Percentiles rank a stretch among this genome's conserved stretches.
These are phyloP conservation scores for Picea glauca DNA, from an alignment of 75 land plant genomes.

Conservation along the genomic window DNA sequence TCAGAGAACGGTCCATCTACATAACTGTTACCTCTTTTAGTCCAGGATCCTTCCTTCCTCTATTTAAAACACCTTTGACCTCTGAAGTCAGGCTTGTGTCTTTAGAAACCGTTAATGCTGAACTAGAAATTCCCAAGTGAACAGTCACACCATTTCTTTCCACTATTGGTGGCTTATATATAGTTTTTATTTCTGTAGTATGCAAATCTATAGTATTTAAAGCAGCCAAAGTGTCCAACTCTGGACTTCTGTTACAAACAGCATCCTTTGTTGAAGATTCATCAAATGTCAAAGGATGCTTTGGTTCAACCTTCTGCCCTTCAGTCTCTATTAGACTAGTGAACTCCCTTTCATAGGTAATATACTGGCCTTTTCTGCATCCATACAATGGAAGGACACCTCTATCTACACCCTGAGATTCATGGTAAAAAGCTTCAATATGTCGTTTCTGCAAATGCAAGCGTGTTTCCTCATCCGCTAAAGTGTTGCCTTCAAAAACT, in stretches of 20 bases:
- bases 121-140: background rate
- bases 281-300: background rate
- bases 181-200: background rate
- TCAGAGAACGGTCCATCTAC: background rate
- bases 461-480: background rate
- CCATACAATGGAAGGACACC: background rate
- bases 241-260: background rate
- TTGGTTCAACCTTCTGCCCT: background rate
- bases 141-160: background rate
- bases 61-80: background rate
- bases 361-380: background rate
- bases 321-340: no score
- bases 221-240: background rate
- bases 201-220: background rate
- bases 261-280: background rate
- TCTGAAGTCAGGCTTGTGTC: background rate
- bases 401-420: background rate
- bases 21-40: background rate
- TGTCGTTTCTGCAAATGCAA: background rate
- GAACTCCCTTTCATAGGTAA: background rate
- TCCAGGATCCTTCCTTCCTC: background rate
- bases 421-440: no score
- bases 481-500: background rate
- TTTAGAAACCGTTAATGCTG: background rate
- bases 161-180: background rate